Evolutionary conservation across 306 rosid genomes (phyloP).

Genomic region (Prunus mume): DNA sequence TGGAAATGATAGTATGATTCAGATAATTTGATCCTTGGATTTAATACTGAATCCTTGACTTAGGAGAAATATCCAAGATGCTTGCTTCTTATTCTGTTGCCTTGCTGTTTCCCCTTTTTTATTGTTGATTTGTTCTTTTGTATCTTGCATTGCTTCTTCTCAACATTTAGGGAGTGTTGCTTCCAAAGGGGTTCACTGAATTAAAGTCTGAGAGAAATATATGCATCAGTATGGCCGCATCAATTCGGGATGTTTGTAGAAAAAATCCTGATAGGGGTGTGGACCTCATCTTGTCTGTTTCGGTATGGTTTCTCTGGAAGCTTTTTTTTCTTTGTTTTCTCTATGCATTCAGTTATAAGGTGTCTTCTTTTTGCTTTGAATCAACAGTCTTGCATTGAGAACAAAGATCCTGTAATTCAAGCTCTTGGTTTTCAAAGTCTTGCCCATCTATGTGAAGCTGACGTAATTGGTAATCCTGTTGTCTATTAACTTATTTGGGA

Average conservation of each 20-base stretch:
- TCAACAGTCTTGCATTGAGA: conserved; percentile 84
- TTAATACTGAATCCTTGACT: conserved; percentile 5
- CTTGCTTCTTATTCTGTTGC: conserved; percentile 4
- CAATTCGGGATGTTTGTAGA: conserved; percentile 88
- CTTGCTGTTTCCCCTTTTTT: conserved; percentile 16
- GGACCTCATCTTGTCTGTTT: conserved; percentile 91
- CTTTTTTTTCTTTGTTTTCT: conserved; percentile 26
- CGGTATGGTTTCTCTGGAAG: conserved; percentile 47
- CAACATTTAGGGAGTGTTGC: conserved; percentile 58
- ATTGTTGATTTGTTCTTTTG: conserved; percentile 14
- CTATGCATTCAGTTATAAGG: conserved; percentile 27
- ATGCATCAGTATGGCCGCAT: conserved; percentile 82
- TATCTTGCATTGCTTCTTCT: conserved; percentile 27
- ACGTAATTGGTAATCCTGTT: conserved; percentile 69
- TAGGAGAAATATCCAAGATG: not conserved
- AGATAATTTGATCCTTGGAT: not conserved
- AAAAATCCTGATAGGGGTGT: conserved; percentile 91
- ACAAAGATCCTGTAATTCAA: conserved; percentile 63
- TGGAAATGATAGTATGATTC: conserved; percentile 3
- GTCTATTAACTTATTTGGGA: conserved; percentile 16
- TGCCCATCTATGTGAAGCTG: conserved; percentile 91
- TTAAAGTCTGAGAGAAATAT: conserved; percentile 58
- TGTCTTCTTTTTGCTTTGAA: conserved; percentile 23
- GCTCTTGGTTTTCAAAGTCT: conserved; percentile 95
- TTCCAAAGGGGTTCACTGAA: conserved; percentile 61